These are phyloP conservation scores for Teratosphaeria pseudoeucalypti DNA, from an alignment of 2,329 filamentous ascomycete species.

Conservation along the genomic window DNA sequence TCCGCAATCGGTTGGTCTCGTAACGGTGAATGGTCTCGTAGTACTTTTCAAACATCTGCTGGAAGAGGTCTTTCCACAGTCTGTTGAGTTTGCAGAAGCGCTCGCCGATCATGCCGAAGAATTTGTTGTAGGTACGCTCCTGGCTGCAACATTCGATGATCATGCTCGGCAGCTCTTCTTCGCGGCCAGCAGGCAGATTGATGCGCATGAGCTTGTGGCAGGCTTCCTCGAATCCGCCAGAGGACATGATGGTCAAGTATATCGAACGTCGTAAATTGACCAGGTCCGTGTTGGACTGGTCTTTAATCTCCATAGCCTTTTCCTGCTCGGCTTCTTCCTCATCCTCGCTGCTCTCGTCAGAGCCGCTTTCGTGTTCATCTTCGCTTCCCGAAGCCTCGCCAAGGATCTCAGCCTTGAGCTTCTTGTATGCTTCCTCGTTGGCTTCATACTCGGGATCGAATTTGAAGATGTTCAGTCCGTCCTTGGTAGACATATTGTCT, in stretches of 20 bases:
- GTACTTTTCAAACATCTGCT: slow-evolving; percentile 80
- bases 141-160: slow-evolving; percentile 94
- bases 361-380: slow-evolving; percentile 59
- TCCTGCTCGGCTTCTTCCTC: slow-evolving; percentile 57
- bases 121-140: slow-evolving; percentile 94
- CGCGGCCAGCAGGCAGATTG: slow-evolving; percentile 73
- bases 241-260: slow-evolving; percentile 95
- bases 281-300: slow-evolving; percentile 91
- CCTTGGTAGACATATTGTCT: slow-evolving; percentile 67
- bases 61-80: slow-evolving; percentile 87
- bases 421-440: slow-evolving; percentile 82
- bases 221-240: slow-evolving; percentile 90
- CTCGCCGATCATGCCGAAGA: slow-evolving; percentile 89
- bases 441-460: slow-evolving; percentile 82
- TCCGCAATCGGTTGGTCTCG: slow-evolving; percentile 88
- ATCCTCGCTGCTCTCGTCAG: slow-evolving; percentile 46
- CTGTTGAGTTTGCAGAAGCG: slow-evolving; percentile 93
- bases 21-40: slow-evolving; percentile 97
- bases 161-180: slow-evolving; percentile 89
- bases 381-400: slow-evolving; percentile 73
- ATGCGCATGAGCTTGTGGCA: slow-evolving; percentile 90
- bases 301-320: slow-evolving; percentile 84
- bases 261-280: slow-evolving; percentile 90
- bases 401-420: slow-evolving; percentile 83
- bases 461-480: slow-evolving; percentile 91